Evolutionary conservation across 768 basidiomycete species (phyloP).

Genomic region (Rhizopogon vesiculosus): DNA sequence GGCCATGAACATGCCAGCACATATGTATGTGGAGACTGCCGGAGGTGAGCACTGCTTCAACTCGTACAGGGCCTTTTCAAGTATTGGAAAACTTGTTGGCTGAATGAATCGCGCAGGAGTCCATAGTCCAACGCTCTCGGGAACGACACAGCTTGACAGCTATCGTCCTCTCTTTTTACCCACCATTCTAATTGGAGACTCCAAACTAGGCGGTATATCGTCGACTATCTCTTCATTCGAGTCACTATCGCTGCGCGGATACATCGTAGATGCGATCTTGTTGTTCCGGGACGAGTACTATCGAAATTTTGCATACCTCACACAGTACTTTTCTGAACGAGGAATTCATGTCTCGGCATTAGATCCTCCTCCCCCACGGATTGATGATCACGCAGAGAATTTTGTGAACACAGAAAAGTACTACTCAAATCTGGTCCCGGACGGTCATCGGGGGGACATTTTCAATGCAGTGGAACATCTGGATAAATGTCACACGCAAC

Average conservation of each 20-base stretch:
- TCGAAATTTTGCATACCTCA: conserved; percentile 80
- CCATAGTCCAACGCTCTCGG: conserved; percentile 83
- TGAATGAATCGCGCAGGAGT: conserved; percentile 51
- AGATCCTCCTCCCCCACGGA: conserved; percentile 52
- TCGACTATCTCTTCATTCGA: conserved; percentile 92
- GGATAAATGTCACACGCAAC: conserved; percentile 54
- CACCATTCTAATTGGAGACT: conserved; percentile 82
- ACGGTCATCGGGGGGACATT: conserved; percentile 32
- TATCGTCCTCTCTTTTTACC: conserved; percentile 88
- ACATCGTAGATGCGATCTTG: conserved; percentile 78
- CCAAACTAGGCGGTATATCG: conserved; percentile 90
- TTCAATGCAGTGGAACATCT: conserved; percentile 51
- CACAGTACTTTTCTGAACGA: conserved; percentile 72
- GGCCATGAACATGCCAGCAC: conserved; percentile 27
- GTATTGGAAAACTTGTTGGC: background rate
- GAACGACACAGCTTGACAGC: conserved; percentile 78
- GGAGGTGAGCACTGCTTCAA: conserved; percentile 64
- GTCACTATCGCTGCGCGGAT: conserved; percentile 85
- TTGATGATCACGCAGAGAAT: conserved; percentile 42
- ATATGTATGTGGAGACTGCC: conserved; percentile 90
- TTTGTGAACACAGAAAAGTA: conserved; percentile 58
- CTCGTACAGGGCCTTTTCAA: conserved; percentile 7
- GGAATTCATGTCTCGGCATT: conserved; percentile 53
- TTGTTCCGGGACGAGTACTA: conserved; percentile 87
- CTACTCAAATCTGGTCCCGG: conserved; percentile 50